Evolutionary conservation across 306 rosid genomes (phyloP).

Genomic region (Aeschynomene evenia): DNA sequence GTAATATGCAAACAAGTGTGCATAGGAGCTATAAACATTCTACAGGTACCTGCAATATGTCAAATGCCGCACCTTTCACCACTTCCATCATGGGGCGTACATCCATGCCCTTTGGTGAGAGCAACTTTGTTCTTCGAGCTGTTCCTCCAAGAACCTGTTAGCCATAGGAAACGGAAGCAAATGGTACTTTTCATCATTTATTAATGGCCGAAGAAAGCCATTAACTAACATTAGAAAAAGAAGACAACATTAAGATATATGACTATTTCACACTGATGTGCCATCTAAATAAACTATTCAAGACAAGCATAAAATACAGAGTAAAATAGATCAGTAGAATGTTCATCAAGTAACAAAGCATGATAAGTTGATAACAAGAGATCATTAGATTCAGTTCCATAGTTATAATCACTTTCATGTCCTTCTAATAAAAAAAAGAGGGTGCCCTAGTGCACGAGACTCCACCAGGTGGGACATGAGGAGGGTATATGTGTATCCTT

Average conservation of each 20-base stretch:
- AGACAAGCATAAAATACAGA: background rate
- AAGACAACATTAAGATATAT: background rate
- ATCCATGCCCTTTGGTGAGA: conserved; percentile 94
- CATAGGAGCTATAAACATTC: background rate
- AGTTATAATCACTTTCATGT: background rate
- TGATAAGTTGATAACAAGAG: background rate
- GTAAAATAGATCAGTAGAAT: conserved; percentile 6
- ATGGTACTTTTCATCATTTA: background rate
- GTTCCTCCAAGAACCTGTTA: conserved; percentile 87
- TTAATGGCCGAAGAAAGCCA: background rate
- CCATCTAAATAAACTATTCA: background rate
- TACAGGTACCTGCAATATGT: conserved; percentile 73
- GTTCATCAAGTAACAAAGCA: background rate
- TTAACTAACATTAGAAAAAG: background rate
- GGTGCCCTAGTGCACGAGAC: no score
- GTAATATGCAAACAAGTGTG: conserved; percentile 2
- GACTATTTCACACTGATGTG: background rate
- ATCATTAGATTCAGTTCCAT: conserved; percentile 9
- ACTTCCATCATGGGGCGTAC: conserved; percentile 99
- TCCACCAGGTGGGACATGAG: no score
- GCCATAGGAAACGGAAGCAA: conserved; percentile 16
- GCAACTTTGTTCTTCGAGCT: conserved; percentile 81
- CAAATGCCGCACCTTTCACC: conserved; percentile 95
- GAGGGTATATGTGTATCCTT: no score
- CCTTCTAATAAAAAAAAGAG: no score